These are phyloP conservation scores for Metarhizium robertsii DNA, from an alignment of 2,329 filamentous ascomycete genomes.

Conservation along the genomic window DNA sequence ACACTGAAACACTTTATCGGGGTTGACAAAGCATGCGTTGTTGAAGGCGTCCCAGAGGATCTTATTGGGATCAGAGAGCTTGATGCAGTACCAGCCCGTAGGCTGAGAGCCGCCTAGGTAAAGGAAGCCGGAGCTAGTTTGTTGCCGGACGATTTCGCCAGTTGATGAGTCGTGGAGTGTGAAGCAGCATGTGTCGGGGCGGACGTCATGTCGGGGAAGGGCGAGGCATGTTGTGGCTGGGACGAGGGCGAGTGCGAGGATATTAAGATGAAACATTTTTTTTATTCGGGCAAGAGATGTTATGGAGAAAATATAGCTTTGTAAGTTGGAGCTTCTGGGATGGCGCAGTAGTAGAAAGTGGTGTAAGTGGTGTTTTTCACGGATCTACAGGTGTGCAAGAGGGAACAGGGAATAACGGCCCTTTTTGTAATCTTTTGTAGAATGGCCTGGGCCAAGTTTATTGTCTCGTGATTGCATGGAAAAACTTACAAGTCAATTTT, in stretches of 20 bases:
- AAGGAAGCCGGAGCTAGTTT: conserved; percentile 15
- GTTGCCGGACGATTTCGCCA: conserved; percentile 17
- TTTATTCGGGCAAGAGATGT: no score
- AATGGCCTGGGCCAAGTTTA: no score
- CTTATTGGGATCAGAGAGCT: conserved; percentile 14
- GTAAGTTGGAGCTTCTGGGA: no score
- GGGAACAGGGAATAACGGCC: background rate
- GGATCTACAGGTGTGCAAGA: background rate
- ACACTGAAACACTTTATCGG: conserved; percentile 18
- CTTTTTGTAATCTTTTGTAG: background rate
- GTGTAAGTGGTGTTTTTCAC: background rate
- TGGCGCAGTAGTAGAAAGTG: background rate
- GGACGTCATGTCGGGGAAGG: conserved; percentile 10
- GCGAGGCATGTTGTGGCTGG: conserved; percentile 13
- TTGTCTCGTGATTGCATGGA: background rate
- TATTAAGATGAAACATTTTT: conserved; percentile 1
- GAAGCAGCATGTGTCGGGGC: conserved; percentile 21
- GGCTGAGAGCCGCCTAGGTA: conserved; percentile 15
- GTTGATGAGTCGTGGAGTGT: conserved; percentile 17
- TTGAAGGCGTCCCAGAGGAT: conserved; percentile 18
- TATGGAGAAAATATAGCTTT: no score
- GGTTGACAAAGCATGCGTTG: conserved; percentile 23
- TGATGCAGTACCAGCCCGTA: conserved; percentile 22
- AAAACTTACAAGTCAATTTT: background rate
- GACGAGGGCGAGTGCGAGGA: conserved; percentile 12